Conservation (phyloP, 2,329 filamentous ascomycete genomes). For the Stagonosporopsis vannaccii region DNA sequence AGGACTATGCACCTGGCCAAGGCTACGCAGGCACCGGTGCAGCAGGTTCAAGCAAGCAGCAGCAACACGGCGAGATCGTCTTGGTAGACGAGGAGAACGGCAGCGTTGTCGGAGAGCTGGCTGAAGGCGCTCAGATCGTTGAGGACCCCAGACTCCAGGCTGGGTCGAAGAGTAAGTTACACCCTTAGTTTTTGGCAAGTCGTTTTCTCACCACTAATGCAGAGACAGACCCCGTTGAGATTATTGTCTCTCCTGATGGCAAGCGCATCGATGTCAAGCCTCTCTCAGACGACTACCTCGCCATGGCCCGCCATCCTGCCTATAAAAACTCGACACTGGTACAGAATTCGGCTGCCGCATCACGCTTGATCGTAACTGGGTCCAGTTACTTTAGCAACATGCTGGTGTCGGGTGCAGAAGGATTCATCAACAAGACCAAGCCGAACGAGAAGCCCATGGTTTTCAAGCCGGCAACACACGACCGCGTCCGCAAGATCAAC, state of each 20-base stretch:
- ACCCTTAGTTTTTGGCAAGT: conserved; percentile 8
- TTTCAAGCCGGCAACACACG: conserved; percentile 85
- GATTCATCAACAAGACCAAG: conserved; percentile 80
- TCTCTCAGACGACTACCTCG: conserved; percentile 73
- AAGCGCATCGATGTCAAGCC: conserved; percentile 74
- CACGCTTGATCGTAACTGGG: conserved; percentile 88
- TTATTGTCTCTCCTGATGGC: conserved; percentile 74
- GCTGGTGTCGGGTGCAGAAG: conserved; percentile 78
- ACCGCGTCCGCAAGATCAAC: conserved; percentile 86
- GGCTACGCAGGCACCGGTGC: conserved; percentile 65
- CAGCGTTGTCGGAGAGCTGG: conserved; percentile 90
- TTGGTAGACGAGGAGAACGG: conserved; percentile 96
- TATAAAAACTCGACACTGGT: conserved; percentile 89
- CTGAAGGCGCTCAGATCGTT: conserved; percentile 79
- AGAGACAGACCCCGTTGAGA: conserved; percentile 75
- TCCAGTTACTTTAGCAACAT: conserved; percentile 80
- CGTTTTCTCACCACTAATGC: conserved; percentile 31
- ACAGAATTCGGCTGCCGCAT: conserved; percentile 84
- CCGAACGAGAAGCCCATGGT: conserved; percentile 82
- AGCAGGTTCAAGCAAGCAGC: conserved; percentile 41
- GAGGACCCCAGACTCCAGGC: conserved; percentile 78
- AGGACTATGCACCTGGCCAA: conserved; percentile 79
- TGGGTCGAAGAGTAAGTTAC: conserved; percentile 83
- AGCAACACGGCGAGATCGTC: conserved; percentile 75
- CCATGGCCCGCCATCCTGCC: conserved; percentile 83